Percentiles rank a stretch among this genome's conserved stretches.
These are phyloP conservation scores for Neurospora sp. DNA, from an alignment of 495 filamentous ascomycete species.

Conservation along the genomic window DNA sequence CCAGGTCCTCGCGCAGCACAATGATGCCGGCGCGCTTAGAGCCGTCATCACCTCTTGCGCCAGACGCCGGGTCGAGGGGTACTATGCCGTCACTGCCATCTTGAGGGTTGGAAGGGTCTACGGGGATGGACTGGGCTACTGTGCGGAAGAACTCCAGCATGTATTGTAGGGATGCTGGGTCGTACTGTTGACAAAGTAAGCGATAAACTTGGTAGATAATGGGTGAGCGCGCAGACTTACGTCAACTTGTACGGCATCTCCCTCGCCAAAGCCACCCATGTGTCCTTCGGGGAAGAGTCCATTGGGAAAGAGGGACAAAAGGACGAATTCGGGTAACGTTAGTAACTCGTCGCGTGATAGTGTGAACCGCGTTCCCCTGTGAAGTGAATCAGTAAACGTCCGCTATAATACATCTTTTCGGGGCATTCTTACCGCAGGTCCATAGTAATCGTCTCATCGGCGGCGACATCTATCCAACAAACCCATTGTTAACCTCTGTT, in stretches of 20 bases:
- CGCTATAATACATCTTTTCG: neutral
- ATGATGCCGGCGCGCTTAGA: conserved; percentile 90
- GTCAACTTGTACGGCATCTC: conserved; percentile 93
- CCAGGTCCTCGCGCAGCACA: conserved; percentile 88
- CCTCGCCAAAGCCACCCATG: conserved; percentile 80
- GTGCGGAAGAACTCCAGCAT: conserved; percentile 99
- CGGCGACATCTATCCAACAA: conserved; percentile 55
- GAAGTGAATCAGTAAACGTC: conserved; percentile 17
- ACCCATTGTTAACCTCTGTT: neutral
- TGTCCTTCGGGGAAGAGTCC: conserved; percentile 95
- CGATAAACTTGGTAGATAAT: conserved; percentile 47
- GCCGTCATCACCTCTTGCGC: conserved; percentile 32
- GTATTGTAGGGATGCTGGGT: conserved; percentile 90
- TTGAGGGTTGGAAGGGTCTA: conserved; percentile 49
- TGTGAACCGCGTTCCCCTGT: conserved; percentile 82
- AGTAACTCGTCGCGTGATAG: conserved; percentile 90
- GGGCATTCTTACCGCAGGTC: conserved; percentile 65
- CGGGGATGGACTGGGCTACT: conserved; percentile 88
- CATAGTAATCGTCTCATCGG: conserved; percentile 91
- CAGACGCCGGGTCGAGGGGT: conserved; percentile 40
- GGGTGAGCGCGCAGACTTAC: conserved; percentile 45
- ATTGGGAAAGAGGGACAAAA: conserved; percentile 97
- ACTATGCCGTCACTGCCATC: conserved; percentile 53
- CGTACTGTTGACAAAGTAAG: conserved; percentile 58
- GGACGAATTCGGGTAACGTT: conserved; percentile 92